A percentile compares a stretch with the other conserved stretches of the same genome.
These are phyloP conservation scores for Exophiala dermatitidis DNA, from an alignment of 2,329 filamentous ascomycete genomes.

Conservation along the genomic window DNA sequence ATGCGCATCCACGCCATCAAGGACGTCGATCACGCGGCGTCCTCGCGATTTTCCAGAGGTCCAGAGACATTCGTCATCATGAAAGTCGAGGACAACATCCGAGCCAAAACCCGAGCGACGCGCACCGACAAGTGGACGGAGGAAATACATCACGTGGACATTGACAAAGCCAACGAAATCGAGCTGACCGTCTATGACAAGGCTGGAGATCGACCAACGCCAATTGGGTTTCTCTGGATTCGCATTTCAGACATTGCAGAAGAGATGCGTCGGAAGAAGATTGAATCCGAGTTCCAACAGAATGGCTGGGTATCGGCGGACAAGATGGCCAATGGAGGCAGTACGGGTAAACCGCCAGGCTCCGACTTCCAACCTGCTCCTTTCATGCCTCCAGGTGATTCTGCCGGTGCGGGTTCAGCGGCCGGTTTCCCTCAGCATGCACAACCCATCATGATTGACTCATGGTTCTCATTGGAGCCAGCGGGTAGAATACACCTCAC, in stretches of 20 bases:
- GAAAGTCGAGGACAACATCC: slow-evolving; percentile 91
- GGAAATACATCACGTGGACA: slow-evolving; percentile 83
- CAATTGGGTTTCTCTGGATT: slow-evolving; percentile 93
- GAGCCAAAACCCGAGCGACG: slow-evolving; percentile 77
- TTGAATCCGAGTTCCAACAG: slow-evolving; percentile 89
- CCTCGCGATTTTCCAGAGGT: slow-evolving; percentile 74
- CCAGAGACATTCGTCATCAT: slow-evolving; percentile 94
- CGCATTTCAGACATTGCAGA: slow-evolving; percentile 95
- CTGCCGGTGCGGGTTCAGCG: slow-evolving; percentile 34
- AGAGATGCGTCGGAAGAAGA: slow-evolving; percentile 93
- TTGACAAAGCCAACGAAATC: slow-evolving; percentile 97
- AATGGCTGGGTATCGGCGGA: slow-evolving; percentile 97
- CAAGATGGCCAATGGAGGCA: slow-evolving; percentile 66
- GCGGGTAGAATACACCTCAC: slow-evolving; percentile 86
- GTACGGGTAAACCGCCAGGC: slow-evolving; percentile 42
- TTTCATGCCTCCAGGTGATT: slow-evolving; percentile 30
- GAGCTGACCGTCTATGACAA: slow-evolving; percentile 98
- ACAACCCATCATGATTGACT: slow-evolving; percentile 57
- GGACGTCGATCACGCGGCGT: slow-evolving; percentile 86
- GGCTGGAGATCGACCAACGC: slow-evolving; percentile 78
- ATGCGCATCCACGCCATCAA: slow-evolving; percentile 82
- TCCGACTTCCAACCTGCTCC: slow-evolving; percentile 40
- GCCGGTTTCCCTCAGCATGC: slow-evolving; percentile 29
- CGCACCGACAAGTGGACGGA: slow-evolving; percentile 86
- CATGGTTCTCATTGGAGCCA: slow-evolving; percentile 95